phyloP scores from a whole-genome alignment of 129 eudicot genomes.

The Silybum marianum region DNA sequence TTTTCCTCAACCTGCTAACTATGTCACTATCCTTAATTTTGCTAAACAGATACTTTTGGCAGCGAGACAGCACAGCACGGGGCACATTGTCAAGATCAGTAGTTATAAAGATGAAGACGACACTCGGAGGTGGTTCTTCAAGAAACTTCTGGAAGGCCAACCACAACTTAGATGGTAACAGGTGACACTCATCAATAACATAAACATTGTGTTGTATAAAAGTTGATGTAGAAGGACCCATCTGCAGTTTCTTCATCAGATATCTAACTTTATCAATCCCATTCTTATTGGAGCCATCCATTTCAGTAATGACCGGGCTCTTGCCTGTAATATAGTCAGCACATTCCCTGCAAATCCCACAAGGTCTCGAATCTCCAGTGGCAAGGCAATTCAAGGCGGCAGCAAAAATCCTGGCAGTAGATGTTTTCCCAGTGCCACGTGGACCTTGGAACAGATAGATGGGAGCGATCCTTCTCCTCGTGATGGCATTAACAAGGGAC shows the following conservation, averaged over 20 bases:
- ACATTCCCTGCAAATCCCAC: conserved; percentile 86
- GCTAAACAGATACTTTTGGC: conserved; percentile 78
- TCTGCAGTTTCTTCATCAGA: conserved; percentile 52
- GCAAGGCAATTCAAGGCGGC: conserved; percentile 91
- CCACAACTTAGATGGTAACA: conserved; percentile 89
- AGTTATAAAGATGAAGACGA: conserved; percentile 78
- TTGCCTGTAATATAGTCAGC: conserved; percentile 67
- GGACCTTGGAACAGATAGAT: conserved; percentile 92
- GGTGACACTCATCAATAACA: conserved; percentile 83
- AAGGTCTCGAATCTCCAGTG: conserved; percentile 72
- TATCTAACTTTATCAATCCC: conserved; percentile 55
- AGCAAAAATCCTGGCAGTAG: conserved; percentile 72
- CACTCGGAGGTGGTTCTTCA: conserved; percentile 68
- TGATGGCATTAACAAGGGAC: conserved; percentile 69
- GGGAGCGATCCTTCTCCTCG: conserved; percentile 68
- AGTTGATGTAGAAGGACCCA: conserved; percentile 49
- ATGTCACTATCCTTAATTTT: conserved; percentile 74
- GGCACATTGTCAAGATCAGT: conserved; percentile 89
- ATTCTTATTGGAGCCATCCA: conserved; percentile 73
- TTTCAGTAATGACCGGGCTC: conserved; percentile 57
- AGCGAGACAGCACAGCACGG: conserved; percentile 68
- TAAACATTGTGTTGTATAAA: conserved; percentile 52
- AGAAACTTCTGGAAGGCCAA: conserved; percentile 77
- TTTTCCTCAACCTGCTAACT: conserved; percentile 65
- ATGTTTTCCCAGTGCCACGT: conserved; percentile 95